Evolutionary conservation across 352 stramenopile genomes (phyloP), one percentile per base, ranked within the genome.

Genomic region (Thalassiosira hispida): DNA sequence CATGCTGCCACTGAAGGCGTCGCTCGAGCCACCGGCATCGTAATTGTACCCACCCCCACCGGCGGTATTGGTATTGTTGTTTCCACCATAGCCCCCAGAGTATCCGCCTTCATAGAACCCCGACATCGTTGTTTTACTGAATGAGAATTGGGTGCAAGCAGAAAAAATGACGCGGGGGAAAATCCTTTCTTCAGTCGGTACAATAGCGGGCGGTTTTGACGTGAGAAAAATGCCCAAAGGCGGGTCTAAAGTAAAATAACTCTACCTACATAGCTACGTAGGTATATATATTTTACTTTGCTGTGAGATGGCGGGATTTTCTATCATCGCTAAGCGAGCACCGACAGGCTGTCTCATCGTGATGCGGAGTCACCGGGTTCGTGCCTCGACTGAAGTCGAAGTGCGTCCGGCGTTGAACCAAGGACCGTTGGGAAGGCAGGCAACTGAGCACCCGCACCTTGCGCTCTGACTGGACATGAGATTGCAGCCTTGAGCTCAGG

Each of bases 401-500:
- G 33, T 56, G 51, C 44, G 67, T 1, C 53, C 62, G 5, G 12
- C 52, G 61, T 78, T 79, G 59, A 79, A 83, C 20, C 22, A 42
- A 44, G 52, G 53, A 53, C 33, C 8, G 25, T 35, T 71, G 68
- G 62, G 75, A 31, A 83, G 75, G 68, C 75, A 83, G 75, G 75
- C 46, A 83, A 83, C 75, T 83, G 75, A 83, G 67, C 75, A 83
- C 75, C 62, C 67, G 16, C 60, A 35, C 61, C 44, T 51, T 66
- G 49, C 16, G 47, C 75, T 69, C 49, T 79, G 61, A 65, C 57
- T 75, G 75, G 75, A 83, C 75, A 70, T 79, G 68, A 83, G 75
- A 83, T 71, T 55, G 56, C 75, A 78, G 63, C 75, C 75, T 72
- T 62, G 66, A 83, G 67, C 67, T 77, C 74, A 78, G 74, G 74